Evolutionary conservation across 371 early-diverging fungal genomes (phyloP).

Genomic region (Dichotomocladium elegans): DNA sequence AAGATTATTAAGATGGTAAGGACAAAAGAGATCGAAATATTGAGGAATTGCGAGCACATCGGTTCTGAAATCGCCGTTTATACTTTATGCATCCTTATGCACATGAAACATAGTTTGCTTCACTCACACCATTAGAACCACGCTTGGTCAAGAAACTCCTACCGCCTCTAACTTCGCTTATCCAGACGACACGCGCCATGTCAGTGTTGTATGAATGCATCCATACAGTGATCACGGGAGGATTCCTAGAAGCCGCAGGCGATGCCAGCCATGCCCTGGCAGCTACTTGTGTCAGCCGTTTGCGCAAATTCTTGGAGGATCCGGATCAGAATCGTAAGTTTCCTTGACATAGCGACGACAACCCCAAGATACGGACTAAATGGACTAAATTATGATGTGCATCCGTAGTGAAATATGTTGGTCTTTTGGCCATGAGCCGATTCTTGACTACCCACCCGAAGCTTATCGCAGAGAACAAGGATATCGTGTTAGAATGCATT

Average conservation of each 20-base stretch:
- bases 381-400: no score
- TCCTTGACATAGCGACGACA: not conserved
- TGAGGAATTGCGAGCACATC: not conserved
- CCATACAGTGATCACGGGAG: slow-evolving; percentile 87
- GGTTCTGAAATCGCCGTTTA: no score
- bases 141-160: slow-evolving; percentile 87
- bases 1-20: slow-evolving; percentile 92
- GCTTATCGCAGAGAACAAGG: slow-evolving; percentile 79
- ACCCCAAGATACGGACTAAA: no score
- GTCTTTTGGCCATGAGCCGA: slow-evolving; percentile 79
- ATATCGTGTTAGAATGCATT: slow-evolving; percentile 81
- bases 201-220: slow-evolving; percentile 95
- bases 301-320: slow-evolving; percentile 83
- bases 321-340: slow-evolving; percentile 87
- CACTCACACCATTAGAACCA: slow-evolving; percentile 90
- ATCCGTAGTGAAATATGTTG: slow-evolving; percentile 91
- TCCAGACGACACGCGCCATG: slow-evolving; percentile 89
- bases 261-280: slow-evolving; percentile 69
- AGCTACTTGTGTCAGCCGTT: slow-evolving; percentile 81
- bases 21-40: no score
- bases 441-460: slow-evolving; percentile 79
- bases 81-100: not conserved
- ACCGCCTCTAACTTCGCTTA: slow-evolving; percentile 77
- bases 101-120: slow-evolving; percentile 70
- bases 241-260: slow-evolving; percentile 71